Base-by-base conservation (phyloP, 2,329 filamentous ascomycete species). In the Aspergillus costaricaensis region DNA sequence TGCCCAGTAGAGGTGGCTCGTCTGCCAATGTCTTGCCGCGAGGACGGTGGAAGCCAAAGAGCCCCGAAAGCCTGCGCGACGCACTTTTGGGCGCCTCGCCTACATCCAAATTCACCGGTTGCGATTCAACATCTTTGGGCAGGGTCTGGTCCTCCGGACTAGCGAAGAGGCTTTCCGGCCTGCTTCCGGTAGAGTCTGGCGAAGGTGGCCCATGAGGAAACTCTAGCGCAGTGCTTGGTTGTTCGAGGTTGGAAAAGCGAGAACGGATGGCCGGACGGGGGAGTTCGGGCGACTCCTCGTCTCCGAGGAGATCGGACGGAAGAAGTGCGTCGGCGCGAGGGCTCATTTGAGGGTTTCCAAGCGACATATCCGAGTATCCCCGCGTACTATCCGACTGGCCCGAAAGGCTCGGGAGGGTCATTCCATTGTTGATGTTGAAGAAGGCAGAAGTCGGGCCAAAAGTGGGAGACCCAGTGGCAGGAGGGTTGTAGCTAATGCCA, bases 371-470 rank as follows among this genome's bases (percentile, higher is more conserved):
- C 3, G 81, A 74, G 27, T 88, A 85, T 15, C 81, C 79, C 27
- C 82, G 72, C 62, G 73, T 68, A 14, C 71, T 66, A 25, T 75
- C 72, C 2, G 78, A 67, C 23, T 76, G 75, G 47, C 80, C 76
- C 5, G 74, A 69, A 19, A 79, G 74, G 59, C 74, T 70, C 5
- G 80, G 75, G n/a, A 86, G 69, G 4, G 84, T 82, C 83, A 86
- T 87, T 60, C 86, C 86, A 65, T 88, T 88, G 53, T 83, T 83
- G 48, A 85, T 81, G 63, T 87, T 88, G 74, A 88, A 86, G 65
- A 86, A 87, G 0, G 84, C 80, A 5, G 82, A 75, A 19, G 77
- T 74, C 12, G 79, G 76, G 1, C 79, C 72, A 59, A 85, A 85
- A 0, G 81, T 80, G 6, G 85, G 83, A 3, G 85, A 84, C 21